phyloP scores from a whole-genome alignment of 495 filamentous ascomycete species.

The Talaromyces wortmannii region DNA sequence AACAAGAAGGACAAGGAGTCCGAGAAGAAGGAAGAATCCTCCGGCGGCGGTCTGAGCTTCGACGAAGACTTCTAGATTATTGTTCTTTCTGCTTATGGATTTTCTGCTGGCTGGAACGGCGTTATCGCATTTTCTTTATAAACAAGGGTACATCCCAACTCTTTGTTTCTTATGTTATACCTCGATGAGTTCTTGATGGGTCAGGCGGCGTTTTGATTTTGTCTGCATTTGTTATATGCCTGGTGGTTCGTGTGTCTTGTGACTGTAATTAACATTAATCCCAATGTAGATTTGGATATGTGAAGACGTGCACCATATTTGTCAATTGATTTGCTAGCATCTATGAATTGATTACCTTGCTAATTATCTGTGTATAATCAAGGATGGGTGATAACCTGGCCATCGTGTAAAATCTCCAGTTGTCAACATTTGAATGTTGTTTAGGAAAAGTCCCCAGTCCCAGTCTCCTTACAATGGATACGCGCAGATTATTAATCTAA shows the following conservation, averaged over 20 bases:
- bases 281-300: constrained; percentile 5
- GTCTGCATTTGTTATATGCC: constrained; percentile 7
- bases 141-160: neutral
- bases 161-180: constrained; percentile 5
- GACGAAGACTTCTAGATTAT: constrained; percentile 89
- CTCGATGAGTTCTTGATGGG: neutral
- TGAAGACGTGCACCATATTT: neutral
- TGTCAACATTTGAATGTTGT: no score
- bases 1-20: constrained; percentile 61
- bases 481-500: no score
- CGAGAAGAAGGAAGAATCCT: constrained; percentile 52
- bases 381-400: no score
- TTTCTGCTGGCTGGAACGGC: neutral
- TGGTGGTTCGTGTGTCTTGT: constrained; percentile 3
- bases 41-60: constrained; percentile 77
- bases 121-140: constrained; percentile 8
- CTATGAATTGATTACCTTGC: no score
- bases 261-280: constrained; percentile 4
- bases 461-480: no score
- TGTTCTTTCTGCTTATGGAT: neutral
- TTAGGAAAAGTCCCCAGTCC: no score
- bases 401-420: no score
- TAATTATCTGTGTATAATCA: no score
- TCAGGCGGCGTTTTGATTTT: constrained; percentile 4
- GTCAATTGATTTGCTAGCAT: neutral